Evolutionary conservation across 768 basidiomycete genomes (phyloP), one percentile per base, ranked within the genome.

Genomic region (Solioccasus polychromus): DNA sequence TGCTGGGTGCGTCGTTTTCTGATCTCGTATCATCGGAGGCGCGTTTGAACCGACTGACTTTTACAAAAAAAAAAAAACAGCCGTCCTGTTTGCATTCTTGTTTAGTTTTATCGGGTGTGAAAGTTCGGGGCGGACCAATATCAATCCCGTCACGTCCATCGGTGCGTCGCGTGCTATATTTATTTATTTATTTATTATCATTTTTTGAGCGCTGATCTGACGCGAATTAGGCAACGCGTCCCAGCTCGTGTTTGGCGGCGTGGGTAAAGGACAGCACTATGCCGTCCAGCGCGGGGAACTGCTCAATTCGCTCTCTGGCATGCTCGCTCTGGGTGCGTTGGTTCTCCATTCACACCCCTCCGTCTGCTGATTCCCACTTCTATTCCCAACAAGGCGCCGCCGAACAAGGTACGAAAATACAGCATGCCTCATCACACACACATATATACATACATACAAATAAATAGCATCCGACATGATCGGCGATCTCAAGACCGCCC

Each of bases 101-200:
- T 85, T 84, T 67, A 80, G 80, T 24, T 83, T 85, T 67, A 78
- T 84, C 52, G 82, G 77, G 32, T 80, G 80, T 8, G 80, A 83
- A 59, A 79, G 75, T 39, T 55, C 75, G 25, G 80, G 82, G 19
- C 66, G 72, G 47, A 84, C 80, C 5, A 79, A 82, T 48, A 72
- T 84, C 58, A 82, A 82, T 57, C 81, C 80, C 9, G 72, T 83
- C 37, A 73, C 76, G 7, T 76, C 78, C 26, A 77, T 82, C 38
- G 65, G 69, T 70, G n/a, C n/a, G n/a, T n/a, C n/a, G n/a, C n/a
- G n/a, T 28, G 53, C 47, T 4, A 2, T 25, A 1, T 8, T 30
- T 30, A 38, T 22, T 22, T n/a, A 20, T 14, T 25, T 2, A 12
- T 26, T 44, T 5, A 18, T 14, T n/a, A n/a, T n/a, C n/a, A n/a